phyloP scores from a whole-genome alignment of 345 rosid species.

The Eutrema yunnanense region DNA sequence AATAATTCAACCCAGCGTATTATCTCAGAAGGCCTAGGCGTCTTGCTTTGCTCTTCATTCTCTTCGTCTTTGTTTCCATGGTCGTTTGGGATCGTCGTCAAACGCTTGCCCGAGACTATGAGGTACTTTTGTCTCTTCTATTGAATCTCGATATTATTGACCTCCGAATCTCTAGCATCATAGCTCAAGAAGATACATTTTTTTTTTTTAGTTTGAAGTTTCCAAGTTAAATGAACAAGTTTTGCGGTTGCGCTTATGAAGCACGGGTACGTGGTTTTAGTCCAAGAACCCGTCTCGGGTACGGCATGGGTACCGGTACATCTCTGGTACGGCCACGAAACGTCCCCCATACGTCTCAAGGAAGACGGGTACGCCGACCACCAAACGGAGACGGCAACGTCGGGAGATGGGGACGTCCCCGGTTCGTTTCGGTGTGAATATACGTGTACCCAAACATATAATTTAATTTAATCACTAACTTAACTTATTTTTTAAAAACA shows the following conservation, averaged over 20 bases:
- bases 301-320: too few relatives aligned
- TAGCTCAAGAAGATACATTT: background rate
- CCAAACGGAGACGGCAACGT: too few relatives aligned
- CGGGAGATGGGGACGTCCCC: too few relatives aligned
- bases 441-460: too few relatives aligned
- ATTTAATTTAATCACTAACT: too few relatives aligned
- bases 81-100: conserved; percentile 83
- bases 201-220: conserved; percentile 13
- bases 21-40: conserved; percentile 72
- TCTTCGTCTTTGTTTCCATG: conserved; percentile 49
- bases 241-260: conserved; percentile 7
- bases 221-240: conserved; percentile 26
- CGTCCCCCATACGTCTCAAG: too few relatives aligned
- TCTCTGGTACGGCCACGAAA: too few relatives aligned
- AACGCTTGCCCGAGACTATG: conserved; percentile 58
- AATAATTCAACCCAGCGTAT: conserved; percentile 62
- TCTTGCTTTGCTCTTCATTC: conserved; percentile 57
- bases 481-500: too few relatives aligned
- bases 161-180: background rate
- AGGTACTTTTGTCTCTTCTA: conserved; percentile 33
- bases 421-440: too few relatives aligned
- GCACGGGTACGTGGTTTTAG: too few relatives aligned
- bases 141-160: background rate
- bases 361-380: too few relatives aligned
- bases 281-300: too few relatives aligned